These are phyloP conservation scores for Neolentinus lepideus DNA, from an alignment of 1,284 basidiomycete genomes.

Conservation along the genomic window DNA sequence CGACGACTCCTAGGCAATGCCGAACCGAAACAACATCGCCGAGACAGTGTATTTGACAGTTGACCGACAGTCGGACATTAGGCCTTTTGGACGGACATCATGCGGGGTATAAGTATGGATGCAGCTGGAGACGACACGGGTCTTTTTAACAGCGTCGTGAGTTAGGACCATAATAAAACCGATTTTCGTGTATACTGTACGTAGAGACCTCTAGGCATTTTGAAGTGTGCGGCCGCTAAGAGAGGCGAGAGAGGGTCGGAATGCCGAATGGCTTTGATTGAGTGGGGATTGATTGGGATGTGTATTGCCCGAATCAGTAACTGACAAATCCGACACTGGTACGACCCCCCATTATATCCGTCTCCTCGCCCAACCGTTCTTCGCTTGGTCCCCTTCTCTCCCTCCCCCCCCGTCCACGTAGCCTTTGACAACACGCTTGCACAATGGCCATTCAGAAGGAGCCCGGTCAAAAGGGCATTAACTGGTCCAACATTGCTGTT, in stretches of 20 bases:
- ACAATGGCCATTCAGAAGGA: slow-evolving; percentile 74
- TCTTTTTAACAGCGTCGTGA: too few relatives aligned
- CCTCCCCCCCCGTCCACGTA: slow-evolving; percentile 15
- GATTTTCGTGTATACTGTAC: background rate
- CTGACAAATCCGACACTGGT: background rate
- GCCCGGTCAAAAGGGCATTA: slow-evolving; percentile 91
- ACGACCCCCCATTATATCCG: background rate
- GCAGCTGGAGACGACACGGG: too few relatives aligned
- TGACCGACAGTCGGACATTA: too few relatives aligned
- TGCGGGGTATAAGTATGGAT: too few relatives aligned
- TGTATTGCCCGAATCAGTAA: background rate
- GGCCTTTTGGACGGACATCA: too few relatives aligned
- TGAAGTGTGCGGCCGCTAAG: background rate
- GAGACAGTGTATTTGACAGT: too few relatives aligned
- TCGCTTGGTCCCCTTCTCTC: slow-evolving; percentile 11
- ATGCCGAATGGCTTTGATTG: background rate
- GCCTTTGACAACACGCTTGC: slow-evolving; percentile 3
- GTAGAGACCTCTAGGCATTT: background rate
- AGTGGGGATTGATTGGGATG: background rate
- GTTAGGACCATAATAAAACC: too few relatives aligned
- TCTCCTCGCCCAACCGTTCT: slow-evolving; percentile 8
- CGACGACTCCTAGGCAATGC: too few relatives aligned
- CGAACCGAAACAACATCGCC: too few relatives aligned
- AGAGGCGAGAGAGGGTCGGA: background rate
- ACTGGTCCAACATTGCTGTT: slow-evolving; percentile 99